Evolutionary conservation across 495 filamentous ascomycete genomes (phyloP), one percentile per base, ranked within the genome.

Genomic region (Xylaria nigripes): DNA sequence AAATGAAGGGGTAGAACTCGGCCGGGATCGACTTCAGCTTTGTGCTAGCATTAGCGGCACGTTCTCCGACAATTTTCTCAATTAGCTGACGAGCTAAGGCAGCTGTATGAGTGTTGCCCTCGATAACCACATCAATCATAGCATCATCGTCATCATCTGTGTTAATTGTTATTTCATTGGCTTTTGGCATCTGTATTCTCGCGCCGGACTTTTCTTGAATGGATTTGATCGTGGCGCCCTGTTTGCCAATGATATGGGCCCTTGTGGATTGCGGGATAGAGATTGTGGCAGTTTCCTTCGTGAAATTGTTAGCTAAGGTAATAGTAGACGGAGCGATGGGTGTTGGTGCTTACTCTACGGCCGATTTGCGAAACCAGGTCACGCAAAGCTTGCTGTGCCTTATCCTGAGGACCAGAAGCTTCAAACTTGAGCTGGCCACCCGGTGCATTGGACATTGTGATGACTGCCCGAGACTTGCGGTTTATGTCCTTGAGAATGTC

Each of bases 1-100:
- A 85, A 66, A 99, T 87, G 74, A 97, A 97, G 13, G 92, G 94
- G 70, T 90, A 99, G 67, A 88, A 94, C 65, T 96, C 89, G 18
- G 91, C 83, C 2, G 91, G 92, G 54, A 96, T 85, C 15, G 85
- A 79, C 67, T 83, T 85, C 55, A 98, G 67, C 32, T 83, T 82
- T 27, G 88, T 68, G 68, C 77, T 92, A 63, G 92, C 84, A 60
- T 82, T 89, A 16, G 89, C 85, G 16, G 85, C 84, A 23, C 87
- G 85, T 69, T 96, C 90, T 60, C 85, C 86, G 21, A 87, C 87
- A 64, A 96, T 96, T 49, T 79, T 79, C 60, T 85, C 78, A 54
- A 99, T 90, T 50, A 85, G 83, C n/a, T 83, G 80, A 43, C 82
- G 79, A 36, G 94, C 93, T 69, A 90, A 78, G 50, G 84, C 84